Percentiles rank a stretch among this genome's conserved stretches.
These are phyloP conservation scores for Leccinum fibrillosum DNA, from an alignment of 768 basidiomycete genomes.

Conservation along the genomic window DNA sequence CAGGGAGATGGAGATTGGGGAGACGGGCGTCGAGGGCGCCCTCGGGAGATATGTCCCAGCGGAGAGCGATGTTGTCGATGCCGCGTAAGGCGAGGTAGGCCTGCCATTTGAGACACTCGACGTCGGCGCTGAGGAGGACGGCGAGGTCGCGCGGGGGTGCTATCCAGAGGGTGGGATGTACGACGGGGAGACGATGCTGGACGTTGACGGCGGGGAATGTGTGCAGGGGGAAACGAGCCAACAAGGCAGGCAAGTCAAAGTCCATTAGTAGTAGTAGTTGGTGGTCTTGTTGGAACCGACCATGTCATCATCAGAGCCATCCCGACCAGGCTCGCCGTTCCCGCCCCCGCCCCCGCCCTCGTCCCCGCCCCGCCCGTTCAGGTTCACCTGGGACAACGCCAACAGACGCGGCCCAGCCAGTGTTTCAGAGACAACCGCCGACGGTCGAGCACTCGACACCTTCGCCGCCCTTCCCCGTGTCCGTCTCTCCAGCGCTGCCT, in stretches of 20 bases:
- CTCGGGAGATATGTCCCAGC: constrained; percentile 66
- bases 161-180: constrained; percentile 63
- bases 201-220: constrained; percentile 43
- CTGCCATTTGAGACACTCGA: constrained; percentile 90
- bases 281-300: not conserved
- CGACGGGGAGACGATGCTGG: constrained; percentile 21
- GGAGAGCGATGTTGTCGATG: constrained; percentile 46
- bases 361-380: constrained; percentile 54
- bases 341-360: constrained; percentile 37
- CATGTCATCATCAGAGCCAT: constrained; percentile 46
- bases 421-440: constrained; percentile 72
- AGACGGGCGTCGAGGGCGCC: constrained; percentile 32
- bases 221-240: constrained; percentile 59
- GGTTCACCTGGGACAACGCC: constrained; percentile 73
- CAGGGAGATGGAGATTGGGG: too few relatives aligned
- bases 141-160: constrained; percentile 40
- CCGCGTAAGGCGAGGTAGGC: constrained; percentile 66
- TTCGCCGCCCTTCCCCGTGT: constrained; percentile 42
- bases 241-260: constrained; percentile 44
- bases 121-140: constrained; percentile 60
- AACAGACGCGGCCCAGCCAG: constrained; percentile 65
- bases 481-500: constrained; percentile 44
- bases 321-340: constrained; percentile 41
- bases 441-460: constrained; percentile 57
- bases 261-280: constrained; percentile 28